Evolutionary conservation across 768 basidiomycete species (phyloP).

Genomic region (Phaeolepiota aurea): DNA sequence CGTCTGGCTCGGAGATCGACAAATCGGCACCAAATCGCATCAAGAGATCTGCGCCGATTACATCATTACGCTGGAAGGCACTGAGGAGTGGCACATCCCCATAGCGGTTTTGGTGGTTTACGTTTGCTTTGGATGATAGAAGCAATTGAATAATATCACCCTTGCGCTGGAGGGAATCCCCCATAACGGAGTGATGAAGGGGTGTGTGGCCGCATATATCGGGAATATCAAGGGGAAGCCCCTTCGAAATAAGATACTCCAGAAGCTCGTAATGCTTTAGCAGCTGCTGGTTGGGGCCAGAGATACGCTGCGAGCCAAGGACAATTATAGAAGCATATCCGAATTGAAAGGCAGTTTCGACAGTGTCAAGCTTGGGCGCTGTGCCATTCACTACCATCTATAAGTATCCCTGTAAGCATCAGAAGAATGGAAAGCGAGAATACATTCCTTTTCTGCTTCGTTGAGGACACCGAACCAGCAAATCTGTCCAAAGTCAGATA

Average conservation of each 20-base stretch:
- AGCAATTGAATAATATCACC: conserved; percentile 27
- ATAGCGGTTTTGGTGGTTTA: conserved; percentile 39
- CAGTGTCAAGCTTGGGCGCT: conserved; percentile 27
- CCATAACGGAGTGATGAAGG: conserved; percentile 34
- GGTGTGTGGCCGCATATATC: conserved; percentile 45
- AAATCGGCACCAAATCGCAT: conserved; percentile 43
- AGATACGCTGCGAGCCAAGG: conserved; percentile 30
- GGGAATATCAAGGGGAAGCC: conserved; percentile 27
- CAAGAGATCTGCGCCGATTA: conserved; percentile 29
- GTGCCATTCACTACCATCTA: conserved; percentile 19
- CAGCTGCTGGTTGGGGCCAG: conserved; percentile 1
- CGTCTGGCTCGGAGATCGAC: conserved; percentile 29
- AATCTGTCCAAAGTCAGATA: no score
- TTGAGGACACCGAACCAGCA: no score
- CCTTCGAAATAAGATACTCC: conserved; percentile 29
- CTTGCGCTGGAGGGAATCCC: conserved; percentile 9
- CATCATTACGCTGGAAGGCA: conserved; percentile 21
- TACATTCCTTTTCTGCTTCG: no score
- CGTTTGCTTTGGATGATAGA: conserved; percentile 37
- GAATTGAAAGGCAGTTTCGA: conserved; percentile 33
- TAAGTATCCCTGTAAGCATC: no score
- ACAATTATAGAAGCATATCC: conserved; percentile 33
- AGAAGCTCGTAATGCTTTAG: conserved; percentile 26
- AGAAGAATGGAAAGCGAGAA: no score
- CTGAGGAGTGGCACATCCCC: conserved; percentile 33